A percentile compares a stretch with the other conserved stretches of the same genome.
Conservation (phyloP, 2,329 filamentous ascomycete genomes). For the Aspergillus proliferans region DNA sequence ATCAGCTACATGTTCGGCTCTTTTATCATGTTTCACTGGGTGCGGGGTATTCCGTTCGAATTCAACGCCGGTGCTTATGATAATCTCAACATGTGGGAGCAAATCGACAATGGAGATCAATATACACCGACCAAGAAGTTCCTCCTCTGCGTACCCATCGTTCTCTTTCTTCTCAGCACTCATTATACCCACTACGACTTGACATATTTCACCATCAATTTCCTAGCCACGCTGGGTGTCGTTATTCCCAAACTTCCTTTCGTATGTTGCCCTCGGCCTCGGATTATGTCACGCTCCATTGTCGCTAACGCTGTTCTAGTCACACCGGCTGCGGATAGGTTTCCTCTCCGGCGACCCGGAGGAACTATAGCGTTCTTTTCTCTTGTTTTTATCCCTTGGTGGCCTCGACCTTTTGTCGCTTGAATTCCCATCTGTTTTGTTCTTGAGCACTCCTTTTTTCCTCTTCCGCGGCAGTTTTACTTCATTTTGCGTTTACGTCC, state of each 20-base stretch:
- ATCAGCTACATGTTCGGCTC: conserved; percentile 99
- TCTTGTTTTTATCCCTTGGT: conserved; percentile 7
- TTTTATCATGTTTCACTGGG: conserved; percentile 99
- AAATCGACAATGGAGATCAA: conserved; percentile 98
- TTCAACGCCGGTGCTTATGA: conserved; percentile 98
- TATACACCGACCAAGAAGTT: conserved; percentile 99
- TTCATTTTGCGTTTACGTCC: not conserved
- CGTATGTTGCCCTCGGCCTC: conserved; percentile 52
- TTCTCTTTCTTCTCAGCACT: conserved; percentile 91
- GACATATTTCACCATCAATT: conserved; percentile 96
- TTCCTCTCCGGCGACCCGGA: conserved; percentile 65
- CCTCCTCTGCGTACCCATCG: conserved; percentile 84
- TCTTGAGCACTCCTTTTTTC: not conserved
- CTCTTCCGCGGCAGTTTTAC: not conserved
- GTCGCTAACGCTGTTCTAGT: conserved; percentile 47
- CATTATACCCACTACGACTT: conserved; percentile 98
- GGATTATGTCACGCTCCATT: not conserved
- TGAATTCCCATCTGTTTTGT: conserved; percentile 2
- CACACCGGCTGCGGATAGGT: conserved; percentile 70
- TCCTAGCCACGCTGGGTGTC: conserved; percentile 82
- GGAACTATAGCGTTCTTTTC: conserved; percentile 39
- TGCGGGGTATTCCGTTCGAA: conserved; percentile 94
- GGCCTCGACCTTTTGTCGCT: conserved; percentile 1
- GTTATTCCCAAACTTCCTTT: conserved; percentile 95
- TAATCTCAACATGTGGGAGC: conserved; percentile 99